Evolutionary conservation across 345 rosid genomes (phyloP).

Genomic region (Kernera saxatilis): DNA sequence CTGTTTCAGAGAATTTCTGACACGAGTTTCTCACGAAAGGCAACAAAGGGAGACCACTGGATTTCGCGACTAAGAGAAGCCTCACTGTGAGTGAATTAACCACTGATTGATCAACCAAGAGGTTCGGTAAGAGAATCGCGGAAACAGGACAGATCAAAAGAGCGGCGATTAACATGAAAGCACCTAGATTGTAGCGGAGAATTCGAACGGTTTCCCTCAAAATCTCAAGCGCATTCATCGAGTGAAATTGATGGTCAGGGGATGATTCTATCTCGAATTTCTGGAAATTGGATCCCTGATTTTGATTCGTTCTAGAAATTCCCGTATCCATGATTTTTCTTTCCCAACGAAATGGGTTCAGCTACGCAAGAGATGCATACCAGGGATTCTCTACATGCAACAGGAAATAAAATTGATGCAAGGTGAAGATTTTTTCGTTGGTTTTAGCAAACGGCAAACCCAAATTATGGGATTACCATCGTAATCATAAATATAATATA

Average conservation of each 20-base stretch:
- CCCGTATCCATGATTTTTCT: constrained; percentile 29
- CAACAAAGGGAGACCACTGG: constrained; percentile 65
- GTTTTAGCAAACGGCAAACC: background rate
- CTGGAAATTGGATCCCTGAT: constrained; percentile 31
- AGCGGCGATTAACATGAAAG: constrained; percentile 56
- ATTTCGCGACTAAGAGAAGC: constrained; percentile 62
- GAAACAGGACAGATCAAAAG: constrained; percentile 80
- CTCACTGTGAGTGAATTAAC: constrained; percentile 52
- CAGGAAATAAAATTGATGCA: background rate
- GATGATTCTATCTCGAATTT: constrained; percentile 38
- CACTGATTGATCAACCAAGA: constrained; percentile 57
- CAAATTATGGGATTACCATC: constrained; percentile 3
- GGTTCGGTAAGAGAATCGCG: constrained; percentile 58
- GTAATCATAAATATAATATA: background rate
- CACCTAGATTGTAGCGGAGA: constrained; percentile 58
- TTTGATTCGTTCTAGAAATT: constrained; percentile 30
- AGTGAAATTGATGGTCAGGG: constrained; percentile 36
- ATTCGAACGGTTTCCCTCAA: constrained; percentile 81
- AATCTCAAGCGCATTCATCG: constrained; percentile 82
- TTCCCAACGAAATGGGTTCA: background rate
- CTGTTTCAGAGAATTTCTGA: constrained; percentile 62
- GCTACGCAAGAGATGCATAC: background rate
- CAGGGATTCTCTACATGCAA: background rate
- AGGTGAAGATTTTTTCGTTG: background rate
- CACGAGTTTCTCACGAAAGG: constrained; percentile 62